Evolutionary conservation across 805 yeast species (phyloP).

Genomic region (Wickerhamomyces rabaulensis): DNA sequence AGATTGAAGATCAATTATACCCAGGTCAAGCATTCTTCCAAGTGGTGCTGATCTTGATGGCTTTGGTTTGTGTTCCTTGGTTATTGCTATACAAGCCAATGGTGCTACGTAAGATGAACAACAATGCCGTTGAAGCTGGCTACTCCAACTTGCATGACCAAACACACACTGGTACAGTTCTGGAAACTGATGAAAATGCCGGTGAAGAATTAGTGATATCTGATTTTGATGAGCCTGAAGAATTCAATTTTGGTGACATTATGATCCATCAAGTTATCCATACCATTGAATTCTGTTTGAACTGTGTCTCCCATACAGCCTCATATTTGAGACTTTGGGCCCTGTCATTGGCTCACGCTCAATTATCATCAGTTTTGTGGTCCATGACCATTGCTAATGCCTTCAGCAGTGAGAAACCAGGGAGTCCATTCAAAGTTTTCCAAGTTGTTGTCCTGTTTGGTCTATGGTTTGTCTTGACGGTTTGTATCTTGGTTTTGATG

Average conservation of each 20-base stretch:
- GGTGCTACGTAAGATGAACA: constrained; percentile 54
- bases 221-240: constrained; percentile 46
- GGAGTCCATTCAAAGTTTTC: constrained; percentile 57
- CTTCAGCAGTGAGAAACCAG: constrained; percentile 46
- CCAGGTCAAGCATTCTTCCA: constrained; percentile 78
- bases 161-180: constrained; percentile 24
- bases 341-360: constrained; percentile 93
- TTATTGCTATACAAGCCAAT: constrained; percentile 80
- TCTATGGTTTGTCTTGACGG: constrained; percentile 92
- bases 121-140: constrained; percentile 43
- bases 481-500: constrained; percentile 88
- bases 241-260: constrained; percentile 81
- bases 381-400: constrained; percentile 85
- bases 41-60: constrained; percentile 63
- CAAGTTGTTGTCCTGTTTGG: constrained; percentile 80
- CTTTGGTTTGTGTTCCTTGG: constrained; percentile 91
- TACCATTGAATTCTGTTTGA: constrained; percentile 94
- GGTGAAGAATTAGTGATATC: constrained; percentile 40
- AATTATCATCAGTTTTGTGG: constrained; percentile 93
- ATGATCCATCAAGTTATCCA: constrained; percentile 97
- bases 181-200: constrained; percentile 40
- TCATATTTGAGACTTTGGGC: constrained; percentile 97
- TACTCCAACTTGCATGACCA: constrained; percentile 40
- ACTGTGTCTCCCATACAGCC: constrained; percentile 98
- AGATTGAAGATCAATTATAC: constrained; percentile 73